Evolutionary conservation across 768 basidiomycete genomes (phyloP), one percentile per base, ranked within the genome.

Genomic region (Lepiota brunneoincarnata): DNA sequence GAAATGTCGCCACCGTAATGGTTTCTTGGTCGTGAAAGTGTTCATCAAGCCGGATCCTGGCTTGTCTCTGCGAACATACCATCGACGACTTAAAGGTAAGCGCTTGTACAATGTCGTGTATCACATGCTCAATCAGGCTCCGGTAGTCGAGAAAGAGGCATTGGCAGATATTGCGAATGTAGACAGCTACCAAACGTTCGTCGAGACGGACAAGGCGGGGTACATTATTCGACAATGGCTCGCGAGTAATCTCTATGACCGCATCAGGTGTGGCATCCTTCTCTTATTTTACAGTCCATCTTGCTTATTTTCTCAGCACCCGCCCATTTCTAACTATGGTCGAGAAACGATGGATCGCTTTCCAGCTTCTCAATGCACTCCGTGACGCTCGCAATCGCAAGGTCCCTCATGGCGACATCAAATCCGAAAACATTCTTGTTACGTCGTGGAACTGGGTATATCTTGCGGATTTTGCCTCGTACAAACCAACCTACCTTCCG

Each of bases 281-380:
- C n/a, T 21, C 23, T 40, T 18, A 18, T 24, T 6, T 14, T 14
- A 0, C 14, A 26, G 5, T 20, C 9, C 20, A 17, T 51, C 49
- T 17, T 45, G 31, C 48, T 50, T 46, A 34, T 52, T 35, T 21
- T 45, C 21, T 1, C 61, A 99, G 97, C 65, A 98, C 95, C 2
- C 91, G 96, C 34, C 97, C 97, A 3, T 99, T 98, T 72, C 76
- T 99, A 37, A 88, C 84, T 57, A 68, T 77, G 57, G 80, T 98
- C 20, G 97, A 99, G 75, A 98, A 98, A 80, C 93, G 92, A 66
- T 99, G 96, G 97, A 93, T 98, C 55, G 86, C 89, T 0, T 99
- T 93, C 64, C 97, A 98, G 68, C 75, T 98, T 1, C 75, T 98
- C 56, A 87, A 83, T 23, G 92, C 87, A 2, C 77, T 99, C 38